Percentiles rank a stretch among this genome's conserved stretches.
These are phyloP conservation scores for Gleditsia sinensis DNA, from an alignment of 306 rosid genomes.

Conservation along the genomic window DNA sequence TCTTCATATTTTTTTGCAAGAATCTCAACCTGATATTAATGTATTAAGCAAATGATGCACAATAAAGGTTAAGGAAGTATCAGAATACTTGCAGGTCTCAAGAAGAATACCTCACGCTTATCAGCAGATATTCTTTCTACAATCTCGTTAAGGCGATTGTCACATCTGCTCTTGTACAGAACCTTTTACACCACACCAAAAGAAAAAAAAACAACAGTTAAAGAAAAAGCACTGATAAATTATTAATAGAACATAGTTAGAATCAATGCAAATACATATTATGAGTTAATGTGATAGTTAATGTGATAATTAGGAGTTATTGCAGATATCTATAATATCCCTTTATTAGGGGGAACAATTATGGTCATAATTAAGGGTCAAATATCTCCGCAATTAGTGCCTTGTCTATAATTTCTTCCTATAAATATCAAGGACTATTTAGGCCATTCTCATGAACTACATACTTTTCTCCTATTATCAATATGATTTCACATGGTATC, in stretches of 20 bases:
- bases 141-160: constrained; percentile 88
- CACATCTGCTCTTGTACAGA: constrained; percentile 98
- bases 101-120: constrained; percentile 75
- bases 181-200: constrained; percentile 67
- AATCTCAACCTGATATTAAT: constrained; percentile 66
- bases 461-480: too few relatives aligned
- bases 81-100: constrained; percentile 36
- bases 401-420: too few relatives aligned
- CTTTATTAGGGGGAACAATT: too few relatives aligned
- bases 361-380: too few relatives aligned
- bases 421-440: too few relatives aligned
- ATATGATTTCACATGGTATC: too few relatives aligned
- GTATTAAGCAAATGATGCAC: constrained; percentile 29
- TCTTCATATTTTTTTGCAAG: constrained; percentile 89
- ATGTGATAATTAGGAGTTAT: too few relatives aligned
- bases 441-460: too few relatives aligned
- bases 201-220: constrained; percentile 25
- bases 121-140: constrained; percentile 79
- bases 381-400: too few relatives aligned
- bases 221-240: constrained; percentile 24
- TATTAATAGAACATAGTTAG: constrained; percentile 13
- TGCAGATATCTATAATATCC: too few relatives aligned
- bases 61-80: constrained; percentile 15
- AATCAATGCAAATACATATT: too few relatives aligned
- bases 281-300: too few relatives aligned